These are phyloP conservation scores for Heritiera littoralis DNA, from an alignment of 345 rosid species.

Conservation along the genomic window DNA sequence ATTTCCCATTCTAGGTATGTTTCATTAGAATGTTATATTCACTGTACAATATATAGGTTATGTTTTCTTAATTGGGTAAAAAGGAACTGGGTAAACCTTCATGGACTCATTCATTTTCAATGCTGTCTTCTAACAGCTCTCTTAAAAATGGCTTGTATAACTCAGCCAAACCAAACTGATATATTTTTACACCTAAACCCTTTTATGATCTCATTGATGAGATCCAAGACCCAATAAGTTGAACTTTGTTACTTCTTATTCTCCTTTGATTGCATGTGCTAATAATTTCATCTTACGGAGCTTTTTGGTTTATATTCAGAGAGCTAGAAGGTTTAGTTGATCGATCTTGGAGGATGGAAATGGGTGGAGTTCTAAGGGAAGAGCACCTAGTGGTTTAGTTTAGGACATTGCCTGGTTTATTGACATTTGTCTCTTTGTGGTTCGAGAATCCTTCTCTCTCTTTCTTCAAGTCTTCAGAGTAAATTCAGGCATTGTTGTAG, in stretches of 20 bases:
- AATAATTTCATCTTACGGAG: constrained; percentile 12
- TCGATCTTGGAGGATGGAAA: constrained; percentile 90
- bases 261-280: constrained; percentile 5
- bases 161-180: background rate
- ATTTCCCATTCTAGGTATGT: constrained; percentile 17
- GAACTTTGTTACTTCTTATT: constrained; percentile 18
- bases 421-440: constrained; percentile 28
- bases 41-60: background rate
- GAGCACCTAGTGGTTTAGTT: constrained; percentile 51
- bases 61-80: background rate
- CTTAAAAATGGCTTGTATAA: background rate
- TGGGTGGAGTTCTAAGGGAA: constrained; percentile 73
- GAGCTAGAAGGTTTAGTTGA: constrained; percentile 77
- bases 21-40: background rate
- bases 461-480: constrained; percentile 13
- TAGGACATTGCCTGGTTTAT: background rate
- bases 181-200: constrained; percentile 8
- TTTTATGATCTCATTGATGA: constrained; percentile 7
- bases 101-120: background rate
- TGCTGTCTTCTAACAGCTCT: constrained; percentile 5
- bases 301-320: constrained; percentile 39
- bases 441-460: constrained; percentile 10
- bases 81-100: constrained; percentile 1
- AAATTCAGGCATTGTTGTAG: background rate
- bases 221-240: constrained; percentile 6